These are phyloP conservation scores for Pseudogymnoascus destructans DNA, from an alignment of 2,329 filamentous ascomycete species.

Conservation along the genomic window DNA sequence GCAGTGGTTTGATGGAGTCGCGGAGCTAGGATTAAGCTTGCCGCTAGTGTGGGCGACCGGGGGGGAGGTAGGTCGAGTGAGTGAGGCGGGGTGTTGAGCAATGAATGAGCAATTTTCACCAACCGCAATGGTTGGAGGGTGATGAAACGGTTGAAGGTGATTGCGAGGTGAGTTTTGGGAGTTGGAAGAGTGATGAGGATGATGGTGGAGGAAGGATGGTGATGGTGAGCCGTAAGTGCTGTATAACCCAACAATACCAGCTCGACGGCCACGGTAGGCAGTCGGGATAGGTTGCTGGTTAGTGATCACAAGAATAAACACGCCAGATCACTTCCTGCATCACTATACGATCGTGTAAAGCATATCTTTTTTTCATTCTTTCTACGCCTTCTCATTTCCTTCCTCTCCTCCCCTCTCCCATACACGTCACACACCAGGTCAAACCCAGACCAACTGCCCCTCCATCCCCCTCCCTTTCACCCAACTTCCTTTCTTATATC, in stretches of 20 bases:
- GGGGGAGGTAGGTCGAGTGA: not conserved
- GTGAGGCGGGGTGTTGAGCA: not conserved
- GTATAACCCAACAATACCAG: not conserved
- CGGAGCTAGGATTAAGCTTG: not conserved
- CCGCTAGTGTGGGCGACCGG: not conserved
- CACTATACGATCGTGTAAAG: not conserved
- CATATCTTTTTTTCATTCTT: not conserved
- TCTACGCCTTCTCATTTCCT: not conserved
- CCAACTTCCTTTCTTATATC: not conserved
- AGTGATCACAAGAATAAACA: not conserved
- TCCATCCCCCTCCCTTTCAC: not conserved
- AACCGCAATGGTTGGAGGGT: too few species aligned
- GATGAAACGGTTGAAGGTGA: too few species aligned
- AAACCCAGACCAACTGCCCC: not conserved
- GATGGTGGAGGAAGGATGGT: not conserved
- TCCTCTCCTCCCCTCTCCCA: not conserved
- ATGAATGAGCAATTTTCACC: too few species aligned
- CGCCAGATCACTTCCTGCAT: not conserved
- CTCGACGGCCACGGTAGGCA: not conserved
- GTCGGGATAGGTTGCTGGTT: not conserved
- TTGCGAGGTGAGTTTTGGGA: not conserved
- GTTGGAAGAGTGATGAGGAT: not conserved
- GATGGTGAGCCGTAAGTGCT: not conserved
- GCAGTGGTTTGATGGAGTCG: not conserved
- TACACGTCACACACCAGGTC: not conserved